Conservation (phyloP, 2,329 filamentous ascomycete species). For the Neophaeococcomyces mojaviensis region DNA sequence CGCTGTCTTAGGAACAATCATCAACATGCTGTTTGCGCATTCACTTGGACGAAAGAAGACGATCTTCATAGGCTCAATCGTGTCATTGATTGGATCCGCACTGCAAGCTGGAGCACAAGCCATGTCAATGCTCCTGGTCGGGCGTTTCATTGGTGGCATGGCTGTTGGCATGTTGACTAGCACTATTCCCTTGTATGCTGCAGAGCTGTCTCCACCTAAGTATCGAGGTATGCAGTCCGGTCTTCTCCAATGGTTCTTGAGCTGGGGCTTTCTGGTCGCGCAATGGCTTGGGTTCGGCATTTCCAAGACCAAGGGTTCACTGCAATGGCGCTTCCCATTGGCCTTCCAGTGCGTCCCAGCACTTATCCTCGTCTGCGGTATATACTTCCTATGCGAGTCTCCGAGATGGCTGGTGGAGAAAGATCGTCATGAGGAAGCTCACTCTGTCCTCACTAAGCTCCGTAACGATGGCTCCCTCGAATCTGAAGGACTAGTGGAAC, state of each 20-base stretch:
- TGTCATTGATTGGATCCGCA: conserved; percentile 29
- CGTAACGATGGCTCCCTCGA: conserved; percentile 27
- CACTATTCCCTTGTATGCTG: conserved; percentile 42
- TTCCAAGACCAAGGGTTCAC: no score
- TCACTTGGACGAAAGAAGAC: conserved; percentile 27
- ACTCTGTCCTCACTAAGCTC: conserved; percentile 15
- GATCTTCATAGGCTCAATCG: conserved; percentile 29
- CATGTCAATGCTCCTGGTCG: conserved; percentile 41
- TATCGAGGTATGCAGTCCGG: conserved; percentile 35
- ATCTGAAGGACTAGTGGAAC: conserved; percentile 31
- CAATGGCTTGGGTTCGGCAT: conserved; percentile 28
- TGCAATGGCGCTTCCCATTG: no score
- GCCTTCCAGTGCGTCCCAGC: no score
- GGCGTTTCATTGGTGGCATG: conserved; percentile 43
- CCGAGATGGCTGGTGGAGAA: no score
- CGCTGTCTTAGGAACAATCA: conserved; percentile 31
- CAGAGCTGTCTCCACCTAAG: conserved; percentile 33
- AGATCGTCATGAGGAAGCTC: conserved; percentile 26
- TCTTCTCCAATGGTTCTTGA: conserved; percentile 41
- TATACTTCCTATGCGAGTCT: no score
- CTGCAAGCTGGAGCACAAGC: conserved; percentile 32
- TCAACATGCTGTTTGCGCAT: conserved; percentile 30
- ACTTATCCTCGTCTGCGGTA: no score
- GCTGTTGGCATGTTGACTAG: conserved; percentile 44
- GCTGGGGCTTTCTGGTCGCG: conserved; percentile 36